These are phyloP conservation scores for Macadamia integrifolia DNA, from an alignment of 164 flowering plant species.

Conservation along the genomic window DNA sequence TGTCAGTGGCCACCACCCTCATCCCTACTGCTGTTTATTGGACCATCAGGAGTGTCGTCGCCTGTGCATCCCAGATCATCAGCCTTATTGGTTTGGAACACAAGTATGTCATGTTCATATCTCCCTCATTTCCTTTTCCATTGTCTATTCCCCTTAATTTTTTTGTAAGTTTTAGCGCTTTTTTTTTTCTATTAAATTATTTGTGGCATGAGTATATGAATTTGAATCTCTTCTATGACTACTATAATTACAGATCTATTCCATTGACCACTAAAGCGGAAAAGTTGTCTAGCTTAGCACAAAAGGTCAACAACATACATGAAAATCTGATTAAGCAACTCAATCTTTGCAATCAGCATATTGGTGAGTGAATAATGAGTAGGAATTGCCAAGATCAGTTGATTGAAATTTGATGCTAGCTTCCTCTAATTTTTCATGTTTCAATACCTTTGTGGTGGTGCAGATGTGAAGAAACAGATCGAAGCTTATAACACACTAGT, in stretches of 20 bases:
- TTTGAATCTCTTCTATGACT: not conserved
- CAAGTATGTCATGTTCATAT: too few relatives aligned
- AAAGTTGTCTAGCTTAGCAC: not conserved
- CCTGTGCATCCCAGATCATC: slow-evolving; percentile 41
- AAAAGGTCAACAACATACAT: not conserved
- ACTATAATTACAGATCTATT: not conserved
- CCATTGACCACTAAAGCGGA: not conserved
- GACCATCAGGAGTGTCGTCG: slow-evolving; percentile 53
- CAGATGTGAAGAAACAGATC: slow-evolving; percentile 46
- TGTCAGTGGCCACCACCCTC: slow-evolving; percentile 23
- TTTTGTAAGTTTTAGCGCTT: too few relatives aligned
- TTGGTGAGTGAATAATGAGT: too few relatives aligned
- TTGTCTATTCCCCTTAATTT: too few relatives aligned
- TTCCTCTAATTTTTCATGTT: too few relatives aligned
- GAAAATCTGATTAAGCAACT: too few relatives aligned
- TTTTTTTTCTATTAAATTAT: too few relatives aligned
- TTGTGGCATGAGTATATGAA: not conserved
- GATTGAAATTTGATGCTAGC: too few relatives aligned
- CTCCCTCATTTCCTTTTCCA: too few relatives aligned
- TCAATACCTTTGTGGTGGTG: not conserved
- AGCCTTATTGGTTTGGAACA: too few relatives aligned
- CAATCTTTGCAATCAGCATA: too few relatives aligned
- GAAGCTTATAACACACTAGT: slow-evolving; percentile 41
- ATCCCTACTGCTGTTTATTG: slow-evolving; percentile 61
- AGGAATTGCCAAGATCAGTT: too few relatives aligned